Evolutionary conservation across 1,284 basidiomycete species (phyloP).

Genomic region (Irpex sp.): DNA sequence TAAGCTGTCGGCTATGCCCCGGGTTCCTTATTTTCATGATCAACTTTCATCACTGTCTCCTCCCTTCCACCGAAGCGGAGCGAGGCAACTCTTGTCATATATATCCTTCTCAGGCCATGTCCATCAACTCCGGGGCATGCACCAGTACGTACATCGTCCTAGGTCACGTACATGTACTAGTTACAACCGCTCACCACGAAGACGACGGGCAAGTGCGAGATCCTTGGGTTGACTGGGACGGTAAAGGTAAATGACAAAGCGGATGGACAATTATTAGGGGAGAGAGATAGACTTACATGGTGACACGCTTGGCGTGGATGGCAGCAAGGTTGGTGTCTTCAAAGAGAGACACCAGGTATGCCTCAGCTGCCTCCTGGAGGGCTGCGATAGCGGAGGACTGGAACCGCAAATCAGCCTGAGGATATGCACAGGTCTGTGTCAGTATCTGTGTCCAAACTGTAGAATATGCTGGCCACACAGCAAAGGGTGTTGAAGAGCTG

Average conservation of each 20-base stretch:
- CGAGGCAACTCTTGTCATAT: too few relatives aligned
- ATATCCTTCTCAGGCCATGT: too few relatives aligned
- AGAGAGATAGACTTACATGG: constrained; percentile 36
- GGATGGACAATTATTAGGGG: background rate
- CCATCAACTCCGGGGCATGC: background rate
- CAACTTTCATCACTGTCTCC: too few relatives aligned
- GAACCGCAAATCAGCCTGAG: constrained; percentile 85
- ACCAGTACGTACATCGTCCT: too few relatives aligned
- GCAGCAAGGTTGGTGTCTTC: constrained; percentile 91
- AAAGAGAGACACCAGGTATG: constrained; percentile 95
- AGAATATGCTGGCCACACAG: background rate
- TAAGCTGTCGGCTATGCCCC: too few relatives aligned
- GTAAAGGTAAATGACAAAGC: background rate
- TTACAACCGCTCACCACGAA: constrained; percentile 73
- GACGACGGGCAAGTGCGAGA: constrained; percentile 71
- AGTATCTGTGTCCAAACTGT: background rate
- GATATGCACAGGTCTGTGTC: background rate
- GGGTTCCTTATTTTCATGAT: too few relatives aligned
- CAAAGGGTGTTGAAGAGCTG: constrained; percentile 4
- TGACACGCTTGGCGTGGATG: constrained; percentile 92
- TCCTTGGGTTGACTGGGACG: constrained; percentile 55
- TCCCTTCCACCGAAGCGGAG: too few relatives aligned
- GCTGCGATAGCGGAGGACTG: constrained; percentile 96
- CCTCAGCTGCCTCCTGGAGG: constrained; percentile 93
- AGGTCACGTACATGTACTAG: too few relatives aligned